Evolutionary conservation across 148 eudicot genomes (phyloP).

Genomic region (Oxyria digyna): DNA sequence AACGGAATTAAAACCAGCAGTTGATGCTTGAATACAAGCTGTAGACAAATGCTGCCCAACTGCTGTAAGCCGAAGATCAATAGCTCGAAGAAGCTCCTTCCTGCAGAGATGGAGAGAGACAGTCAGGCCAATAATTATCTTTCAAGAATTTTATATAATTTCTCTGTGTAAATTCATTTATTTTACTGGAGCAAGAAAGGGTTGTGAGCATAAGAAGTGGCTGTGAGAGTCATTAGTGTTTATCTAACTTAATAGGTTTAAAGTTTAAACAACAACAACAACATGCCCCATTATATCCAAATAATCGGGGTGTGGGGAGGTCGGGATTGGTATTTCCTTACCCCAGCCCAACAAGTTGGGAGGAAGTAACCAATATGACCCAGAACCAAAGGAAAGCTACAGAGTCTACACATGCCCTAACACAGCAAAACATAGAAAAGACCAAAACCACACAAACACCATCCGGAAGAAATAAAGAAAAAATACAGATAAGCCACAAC

Average conservation of each 20-base stretch:
- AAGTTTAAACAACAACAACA: not conserved
- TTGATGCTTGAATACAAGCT: conserved; percentile 55
- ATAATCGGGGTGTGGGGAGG: no score
- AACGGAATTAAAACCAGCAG: conserved; percentile 69
- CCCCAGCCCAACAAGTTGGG: no score
- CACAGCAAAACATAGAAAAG: no score
- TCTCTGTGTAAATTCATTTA: not conserved
- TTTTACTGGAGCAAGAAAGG: not conserved
- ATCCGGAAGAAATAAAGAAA: no score
- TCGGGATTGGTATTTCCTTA: no score
- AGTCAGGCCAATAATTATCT: not conserved
- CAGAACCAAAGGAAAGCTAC: no score
- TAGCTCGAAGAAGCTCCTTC: conserved; percentile 86
- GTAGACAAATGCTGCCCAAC: conserved; percentile 61
- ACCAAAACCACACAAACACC: no score
- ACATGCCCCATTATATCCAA: no score
- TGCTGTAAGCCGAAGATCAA: conserved; percentile 71
- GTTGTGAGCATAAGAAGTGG: not conserved
- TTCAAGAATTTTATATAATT: not conserved
- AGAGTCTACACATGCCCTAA: no score
- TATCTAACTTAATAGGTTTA: not conserved
- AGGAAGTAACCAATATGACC: no score
- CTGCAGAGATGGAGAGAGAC: conserved; percentile 23
- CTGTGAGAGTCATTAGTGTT: not conserved
- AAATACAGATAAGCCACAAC: no score